Base-by-base conservation (phyloP, 495 filamentous ascomycete genomes). In the Hypoxylon fuscum region DNA sequence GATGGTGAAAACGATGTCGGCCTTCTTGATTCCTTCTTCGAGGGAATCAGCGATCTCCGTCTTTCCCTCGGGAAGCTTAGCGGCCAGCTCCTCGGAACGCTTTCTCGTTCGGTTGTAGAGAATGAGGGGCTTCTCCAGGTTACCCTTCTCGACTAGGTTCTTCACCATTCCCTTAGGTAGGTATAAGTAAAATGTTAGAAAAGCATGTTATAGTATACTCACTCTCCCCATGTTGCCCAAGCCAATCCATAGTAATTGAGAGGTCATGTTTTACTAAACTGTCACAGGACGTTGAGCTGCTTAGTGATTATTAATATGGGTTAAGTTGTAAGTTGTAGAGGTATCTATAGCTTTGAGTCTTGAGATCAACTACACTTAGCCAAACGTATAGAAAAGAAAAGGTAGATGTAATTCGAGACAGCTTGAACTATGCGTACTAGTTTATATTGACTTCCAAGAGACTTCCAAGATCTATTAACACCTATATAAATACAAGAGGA, bases 141-240 rank as follows among this genome's bases (percentile, higher is more conserved):
- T 80, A 29, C 85, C 92, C 71, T 96, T 96, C 63, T 85, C 74
- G 12, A 88, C 87, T 25, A 97, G 76, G 74, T 96, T 97, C 69
- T 87, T 88, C 73, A 79, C 81, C 91, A 96, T 96, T 55, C 91
- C 92, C 90, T 95, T 48, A 21, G 38, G 25, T 27, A n/a, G n/a
- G n/a, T n/a, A n/a, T 27, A 8, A 3, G 25, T 27, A 34, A 11
- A 50, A 8, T 41, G 54, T 72, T 65, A 68, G 68, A 12, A 12
- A 10, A 20, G 49, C 40, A n/a, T 32, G 41, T 22, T 22, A 4
- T 45, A 11, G 22, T 32, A 22, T 11, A 79, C 86, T 78, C 79
- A 93, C 91, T 56, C 90, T 81, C 59, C 93, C 93, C 84, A 96
- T 96, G 73, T 97, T 97, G 7, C 93, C 93, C 50, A 97, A 79